These are phyloP conservation scores for Termitomyces heimii DNA, from an alignment of 768 basidiomycete genomes.

Conservation along the genomic window DNA sequence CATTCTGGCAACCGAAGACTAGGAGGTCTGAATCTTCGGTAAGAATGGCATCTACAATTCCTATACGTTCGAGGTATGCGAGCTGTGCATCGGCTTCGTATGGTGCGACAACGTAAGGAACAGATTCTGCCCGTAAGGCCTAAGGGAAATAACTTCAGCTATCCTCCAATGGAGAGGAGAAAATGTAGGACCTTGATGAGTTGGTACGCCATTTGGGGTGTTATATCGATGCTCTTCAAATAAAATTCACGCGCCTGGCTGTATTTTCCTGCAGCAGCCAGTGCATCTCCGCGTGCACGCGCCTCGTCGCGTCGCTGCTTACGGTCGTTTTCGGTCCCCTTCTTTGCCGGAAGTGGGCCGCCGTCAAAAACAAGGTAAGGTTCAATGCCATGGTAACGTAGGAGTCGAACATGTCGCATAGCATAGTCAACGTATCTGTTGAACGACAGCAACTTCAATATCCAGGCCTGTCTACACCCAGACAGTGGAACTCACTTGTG, in stretches of 20 bases:
- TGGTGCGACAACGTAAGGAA: constrained; percentile 89
- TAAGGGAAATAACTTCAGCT: constrained; percentile 24
- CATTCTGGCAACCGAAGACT: constrained; percentile 91
- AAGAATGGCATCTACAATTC: constrained; percentile 84
- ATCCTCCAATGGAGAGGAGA: background rate
- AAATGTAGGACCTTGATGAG: constrained; percentile 74
- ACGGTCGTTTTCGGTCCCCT: constrained; percentile 79
- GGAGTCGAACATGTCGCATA: constrained; percentile 85
- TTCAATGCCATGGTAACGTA: constrained; percentile 77
- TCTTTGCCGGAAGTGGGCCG: constrained; percentile 92
- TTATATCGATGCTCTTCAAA: constrained; percentile 90
- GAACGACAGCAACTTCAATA: background rate
- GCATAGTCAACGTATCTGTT: constrained; percentile 94
- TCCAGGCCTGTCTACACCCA: background rate
- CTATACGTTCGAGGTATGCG: constrained; percentile 80
- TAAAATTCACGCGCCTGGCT: constrained; percentile 84
- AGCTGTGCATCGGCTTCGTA: constrained; percentile 99
- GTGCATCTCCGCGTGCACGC: constrained; percentile 62
- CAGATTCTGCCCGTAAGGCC: constrained; percentile 79
- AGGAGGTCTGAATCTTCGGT: constrained; percentile 98
- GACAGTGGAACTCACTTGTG: constrained; percentile 58
- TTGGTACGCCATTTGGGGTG: constrained; percentile 96
- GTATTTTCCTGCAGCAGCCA: constrained; percentile 74
- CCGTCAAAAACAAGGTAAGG: constrained; percentile 97
- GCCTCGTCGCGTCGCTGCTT: constrained; percentile 72